Conservation (phyloP, 2,329 filamentous ascomycete species). For the Trichothecium roseum region DNA sequence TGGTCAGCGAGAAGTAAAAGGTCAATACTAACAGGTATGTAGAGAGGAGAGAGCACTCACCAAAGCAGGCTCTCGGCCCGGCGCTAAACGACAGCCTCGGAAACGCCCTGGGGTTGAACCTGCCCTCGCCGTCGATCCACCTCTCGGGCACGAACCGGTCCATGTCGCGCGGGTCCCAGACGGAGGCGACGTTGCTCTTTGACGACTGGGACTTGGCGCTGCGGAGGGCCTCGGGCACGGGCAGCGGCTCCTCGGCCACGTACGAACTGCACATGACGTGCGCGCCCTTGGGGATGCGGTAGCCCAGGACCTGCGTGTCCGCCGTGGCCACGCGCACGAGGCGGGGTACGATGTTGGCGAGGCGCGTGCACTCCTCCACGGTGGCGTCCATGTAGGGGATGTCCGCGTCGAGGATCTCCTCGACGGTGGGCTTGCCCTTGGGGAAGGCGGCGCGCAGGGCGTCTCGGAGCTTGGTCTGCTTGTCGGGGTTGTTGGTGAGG, state of each 20-base stretch:
- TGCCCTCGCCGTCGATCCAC: conserved; percentile 3
- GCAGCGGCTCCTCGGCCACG: conserved; percentile 5
- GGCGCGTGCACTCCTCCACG: conserved; percentile 19
- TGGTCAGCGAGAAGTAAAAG: no score
- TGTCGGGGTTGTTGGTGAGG: conserved; percentile 4
- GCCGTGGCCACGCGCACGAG: conserved; percentile 1
- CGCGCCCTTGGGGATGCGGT: conserved; percentile 15
- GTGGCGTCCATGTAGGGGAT: conserved; percentile 19
- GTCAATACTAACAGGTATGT: no score
- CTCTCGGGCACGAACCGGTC: conserved; percentile 5
- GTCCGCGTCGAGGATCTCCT: conserved; percentile 11
- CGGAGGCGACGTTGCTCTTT: background rate
- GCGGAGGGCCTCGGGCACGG: conserved; percentile 5
- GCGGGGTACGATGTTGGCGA: conserved; percentile 6
- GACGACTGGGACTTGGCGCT: background rate
- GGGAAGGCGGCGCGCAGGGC: conserved; percentile 8
- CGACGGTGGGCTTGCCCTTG: conserved; percentile 9
- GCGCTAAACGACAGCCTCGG: conserved; percentile 21
- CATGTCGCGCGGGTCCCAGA: conserved; percentile 7
- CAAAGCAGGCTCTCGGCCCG: conserved; percentile 24
- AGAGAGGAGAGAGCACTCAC: no score
- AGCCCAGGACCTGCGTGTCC: conserved; percentile 16
- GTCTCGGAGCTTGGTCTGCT: conserved; percentile 11
- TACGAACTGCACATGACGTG: background rate
- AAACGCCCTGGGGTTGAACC: conserved; percentile 18